Evolutionary conservation across 2,329 filamentous ascomycete genomes (phyloP), one percentile per base, ranked within the genome.

Genomic region (Penicillium sp.): DNA sequence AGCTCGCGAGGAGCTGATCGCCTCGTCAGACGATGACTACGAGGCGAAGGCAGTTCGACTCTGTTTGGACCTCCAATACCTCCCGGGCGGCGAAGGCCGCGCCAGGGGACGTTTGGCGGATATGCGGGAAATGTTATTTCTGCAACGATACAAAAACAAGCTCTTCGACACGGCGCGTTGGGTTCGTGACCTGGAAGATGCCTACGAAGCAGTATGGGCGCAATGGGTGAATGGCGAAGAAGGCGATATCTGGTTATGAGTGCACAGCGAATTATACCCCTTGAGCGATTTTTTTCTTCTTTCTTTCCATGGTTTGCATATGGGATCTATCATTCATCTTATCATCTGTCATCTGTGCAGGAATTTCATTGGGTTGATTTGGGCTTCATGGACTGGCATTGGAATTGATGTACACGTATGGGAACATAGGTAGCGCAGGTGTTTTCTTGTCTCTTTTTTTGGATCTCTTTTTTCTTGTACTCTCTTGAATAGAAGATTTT

Each of bases 161-260:
- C 79, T 99, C 39, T 99, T 99, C 71, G 87, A 99, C 73, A 99
- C 94, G 5, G 84, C 81, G 64, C 83, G 94, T 63, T 99, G 94
- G 94, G 93, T 97, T 23, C 77, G 81, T 43, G 92, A 97, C 74
- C 77, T 99, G 18, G 94, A 99, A 77, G 82, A 84, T 57, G 92
- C 92, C 11, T 99, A 97, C 71, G 87, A 90, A 61, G 85, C 89
- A 70, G 92, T 92, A 16, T 99, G 94, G 94, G 81, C 82, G 64
- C 84, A 86, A 69, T 99, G 94, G 93, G 91, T 92, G 34, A 81
- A 79, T 36, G 92, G 91, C 11, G 85, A 91, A 73, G 87, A 90
- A n/a, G 92, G 93, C 8, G 94, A 99, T 78, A 96, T 99, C 62
- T 94, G 91, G 81, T 81, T 99, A 70, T 81, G 69, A 72, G 58